Evolutionary conservation across 139 green algal species (phyloP).

Genomic region (Ulvella scutata): DNA sequence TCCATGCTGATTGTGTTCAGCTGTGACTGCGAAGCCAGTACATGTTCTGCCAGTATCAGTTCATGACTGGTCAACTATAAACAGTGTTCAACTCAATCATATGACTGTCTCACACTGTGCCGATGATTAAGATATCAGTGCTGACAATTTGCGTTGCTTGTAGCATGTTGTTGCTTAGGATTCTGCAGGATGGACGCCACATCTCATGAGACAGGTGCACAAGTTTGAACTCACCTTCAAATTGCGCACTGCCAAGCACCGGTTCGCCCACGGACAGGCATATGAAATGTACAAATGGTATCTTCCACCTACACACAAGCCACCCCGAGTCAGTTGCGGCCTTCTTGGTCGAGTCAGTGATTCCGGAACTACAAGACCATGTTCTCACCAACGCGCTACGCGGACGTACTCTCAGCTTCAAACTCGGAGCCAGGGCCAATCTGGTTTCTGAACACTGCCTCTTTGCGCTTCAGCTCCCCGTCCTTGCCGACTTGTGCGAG

Average conservation of each 20-base stretch:
- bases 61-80: background rate
- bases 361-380: background rate
- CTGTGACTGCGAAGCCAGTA: too few relatives aligned
- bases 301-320: slow-evolving; percentile 32
- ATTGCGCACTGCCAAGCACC: slow-evolving; percentile 42
- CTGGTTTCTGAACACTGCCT: background rate
- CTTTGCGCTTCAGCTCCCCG: background rate
- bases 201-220: too few relatives aligned
- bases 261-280: slow-evolving; percentile 85
- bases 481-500: background rate
- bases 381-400: background rate
- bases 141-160: background rate
- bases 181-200: too few relatives aligned
- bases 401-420: background rate
- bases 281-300: slow-evolving; percentile 94
- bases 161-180: too few relatives aligned
- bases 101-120: background rate
- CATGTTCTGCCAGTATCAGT: background rate
- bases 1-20: too few relatives aligned
- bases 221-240: slow-evolving; percentile 73
- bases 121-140: background rate
- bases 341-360: background rate
- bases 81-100: background rate
- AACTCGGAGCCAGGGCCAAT: background rate
- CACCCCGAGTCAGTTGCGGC: background rate